These are phyloP conservation scores for Epichloe baconii DNA, from an alignment of 2,329 filamentous ascomycete species.

Conservation along the genomic window DNA sequence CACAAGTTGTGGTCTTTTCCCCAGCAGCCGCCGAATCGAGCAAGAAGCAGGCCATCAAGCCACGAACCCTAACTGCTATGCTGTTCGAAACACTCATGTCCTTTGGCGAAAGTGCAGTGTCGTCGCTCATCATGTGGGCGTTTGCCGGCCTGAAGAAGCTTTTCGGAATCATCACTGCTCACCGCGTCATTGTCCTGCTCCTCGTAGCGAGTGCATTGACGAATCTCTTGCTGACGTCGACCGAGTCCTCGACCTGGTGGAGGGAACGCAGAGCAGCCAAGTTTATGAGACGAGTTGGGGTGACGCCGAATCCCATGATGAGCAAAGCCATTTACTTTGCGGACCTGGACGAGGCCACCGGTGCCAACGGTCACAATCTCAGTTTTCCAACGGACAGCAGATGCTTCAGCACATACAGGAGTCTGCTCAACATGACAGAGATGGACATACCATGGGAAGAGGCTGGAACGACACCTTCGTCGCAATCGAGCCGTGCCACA, in stretches of 20 bases:
- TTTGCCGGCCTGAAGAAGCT: slow-evolving; percentile 52
- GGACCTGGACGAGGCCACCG: slow-evolving; percentile 58
- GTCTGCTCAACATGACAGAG: slow-evolving; percentile 44
- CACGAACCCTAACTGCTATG: slow-evolving; percentile 52
- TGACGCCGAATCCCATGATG: slow-evolving; percentile 69
- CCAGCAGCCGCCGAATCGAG: slow-evolving; percentile 32
- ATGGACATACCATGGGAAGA: slow-evolving; percentile 44
- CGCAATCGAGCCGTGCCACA: slow-evolving; percentile 36
- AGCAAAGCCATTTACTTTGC: slow-evolving; percentile 71
- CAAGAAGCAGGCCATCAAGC: slow-evolving; percentile 47
- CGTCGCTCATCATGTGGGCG: slow-evolving; percentile 64
- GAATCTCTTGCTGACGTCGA: slow-evolving; percentile 65
- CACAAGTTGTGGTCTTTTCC: slow-evolving; percentile 47
- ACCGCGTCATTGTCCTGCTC: slow-evolving; percentile 59
- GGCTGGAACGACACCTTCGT: slow-evolving; percentile 33
- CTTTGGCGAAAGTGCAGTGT: slow-evolving; percentile 60
- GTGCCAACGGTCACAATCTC: slow-evolving; percentile 18
- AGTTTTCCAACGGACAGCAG: slow-evolving; percentile 35
- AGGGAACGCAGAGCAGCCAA: slow-evolving; percentile 63
- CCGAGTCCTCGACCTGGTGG: slow-evolving; percentile 70
- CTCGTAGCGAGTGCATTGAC: slow-evolving; percentile 55
- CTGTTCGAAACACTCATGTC: slow-evolving; percentile 60
- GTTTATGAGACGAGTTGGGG: slow-evolving; percentile 73
- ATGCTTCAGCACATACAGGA: slow-evolving; percentile 48
- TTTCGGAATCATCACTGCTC: slow-evolving; percentile 56